Percentiles rank a stretch among this genome's conserved stretches.
Conservation (phyloP, 2,329 filamentous ascomycete species). For the Lachnellula occidentalis region DNA sequence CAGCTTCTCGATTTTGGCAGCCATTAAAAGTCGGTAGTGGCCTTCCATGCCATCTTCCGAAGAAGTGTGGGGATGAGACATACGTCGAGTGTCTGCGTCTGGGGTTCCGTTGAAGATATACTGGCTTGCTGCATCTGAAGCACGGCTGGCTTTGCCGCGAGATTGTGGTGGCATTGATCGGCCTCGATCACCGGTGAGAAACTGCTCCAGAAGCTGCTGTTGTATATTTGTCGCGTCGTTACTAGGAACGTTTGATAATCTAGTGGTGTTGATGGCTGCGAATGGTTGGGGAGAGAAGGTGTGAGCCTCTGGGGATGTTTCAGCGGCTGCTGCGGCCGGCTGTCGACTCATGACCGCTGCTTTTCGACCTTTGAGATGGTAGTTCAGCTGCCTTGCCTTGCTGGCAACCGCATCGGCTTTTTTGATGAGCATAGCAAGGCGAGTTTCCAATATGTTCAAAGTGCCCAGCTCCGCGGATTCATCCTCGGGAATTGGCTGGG, state of each 20-base stretch:
- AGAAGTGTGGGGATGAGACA: constrained; percentile 18
- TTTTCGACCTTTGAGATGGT: constrained; percentile 69
- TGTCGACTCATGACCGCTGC: constrained; percentile 65
- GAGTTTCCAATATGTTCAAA: constrained; percentile 76
- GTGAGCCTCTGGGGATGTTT: constrained; percentile 2
- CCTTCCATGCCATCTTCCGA: constrained; percentile 25
- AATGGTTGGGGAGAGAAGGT: constrained; percentile 24
- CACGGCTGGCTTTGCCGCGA: constrained; percentile 15
- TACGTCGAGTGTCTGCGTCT: constrained; percentile 23
- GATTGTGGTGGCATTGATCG: constrained; percentile 14
- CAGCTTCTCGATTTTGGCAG: constrained; percentile 69
- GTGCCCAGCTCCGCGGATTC: constrained; percentile 81
- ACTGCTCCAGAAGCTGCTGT: constrained; percentile 52
- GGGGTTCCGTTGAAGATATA: constrained; percentile 14
- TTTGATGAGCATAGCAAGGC: constrained; percentile 70
- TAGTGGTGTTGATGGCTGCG: constrained; percentile 38
- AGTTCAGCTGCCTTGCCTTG: constrained; percentile 72
- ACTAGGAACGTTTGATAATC: constrained; percentile 27
- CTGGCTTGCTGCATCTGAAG: constrained; percentile 8
- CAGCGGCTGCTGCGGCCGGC: constrained; percentile 22
- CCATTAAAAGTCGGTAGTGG: constrained; percentile 57
- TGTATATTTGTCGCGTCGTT: constrained; percentile 35
- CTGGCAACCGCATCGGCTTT: constrained; percentile 71
- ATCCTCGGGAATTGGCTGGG: constrained; percentile 77
- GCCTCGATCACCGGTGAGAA: constrained; percentile 30